Conservation (phyloP, 2,329 filamentous ascomycete genomes). For the Colletotrichum karsti region DNA sequence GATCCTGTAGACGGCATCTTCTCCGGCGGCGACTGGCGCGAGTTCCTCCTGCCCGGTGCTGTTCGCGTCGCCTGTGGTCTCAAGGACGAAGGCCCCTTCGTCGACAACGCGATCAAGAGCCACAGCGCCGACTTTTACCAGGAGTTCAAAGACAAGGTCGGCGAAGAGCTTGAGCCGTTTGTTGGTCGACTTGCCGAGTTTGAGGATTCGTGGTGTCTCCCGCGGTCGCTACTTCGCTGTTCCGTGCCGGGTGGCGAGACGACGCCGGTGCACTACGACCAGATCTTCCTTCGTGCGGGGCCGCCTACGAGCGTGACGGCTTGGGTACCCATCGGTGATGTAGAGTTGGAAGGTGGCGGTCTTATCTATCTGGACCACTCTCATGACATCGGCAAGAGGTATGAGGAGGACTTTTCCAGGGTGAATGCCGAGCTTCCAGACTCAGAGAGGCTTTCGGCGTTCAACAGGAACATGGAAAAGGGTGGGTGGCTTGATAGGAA, state of each 20-base stretch:
- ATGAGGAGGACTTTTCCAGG: constrained; percentile 41
- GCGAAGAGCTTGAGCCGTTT: background rate
- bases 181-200: background rate
- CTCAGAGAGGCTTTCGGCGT: constrained; percentile 58
- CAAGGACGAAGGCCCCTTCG: background rate
- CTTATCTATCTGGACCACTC: constrained; percentile 66
- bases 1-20: background rate
- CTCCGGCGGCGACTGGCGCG: background rate
- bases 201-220: background rate
- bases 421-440: constrained; percentile 57
- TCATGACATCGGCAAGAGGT: constrained; percentile 19
- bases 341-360: constrained; percentile 62
- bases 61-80: background rate
- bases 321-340: constrained; percentile 65
- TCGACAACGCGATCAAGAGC: background rate
- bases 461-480: constrained; percentile 68
- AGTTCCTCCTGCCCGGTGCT: background rate
- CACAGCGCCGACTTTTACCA: background rate
- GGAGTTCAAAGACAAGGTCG: background rate
- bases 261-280: constrained; percentile 68
- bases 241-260: constrained; percentile 44
- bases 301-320: constrained; percentile 63
- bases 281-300: constrained; percentile 64
- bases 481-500: constrained; percentile 56
- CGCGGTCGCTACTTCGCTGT: background rate